These are phyloP conservation scores for Syzygium syzygioides DNA, from an alignment of 441 rosid species.

Conservation along the genomic window DNA sequence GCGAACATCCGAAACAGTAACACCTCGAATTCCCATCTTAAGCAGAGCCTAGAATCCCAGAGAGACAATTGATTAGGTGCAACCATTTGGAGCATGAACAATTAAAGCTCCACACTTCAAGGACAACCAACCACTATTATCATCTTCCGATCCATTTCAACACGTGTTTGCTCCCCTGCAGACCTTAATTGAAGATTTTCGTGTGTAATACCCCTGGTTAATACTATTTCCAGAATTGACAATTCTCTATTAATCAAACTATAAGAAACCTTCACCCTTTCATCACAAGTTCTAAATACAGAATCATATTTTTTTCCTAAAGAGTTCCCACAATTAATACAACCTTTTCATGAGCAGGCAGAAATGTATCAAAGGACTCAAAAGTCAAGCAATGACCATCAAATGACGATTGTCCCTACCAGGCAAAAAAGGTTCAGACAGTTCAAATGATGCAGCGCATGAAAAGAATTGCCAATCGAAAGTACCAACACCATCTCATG, in stretches of 20 bases:
- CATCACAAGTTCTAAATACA: neutral
- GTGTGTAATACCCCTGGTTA: neutral
- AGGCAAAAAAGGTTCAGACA: neutral
- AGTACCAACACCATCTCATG: neutral
- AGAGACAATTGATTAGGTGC: slow-evolving; percentile 4
- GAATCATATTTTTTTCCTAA: neutral
- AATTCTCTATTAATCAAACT: neutral
- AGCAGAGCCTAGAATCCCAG: slow-evolving; percentile 47
- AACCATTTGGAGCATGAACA: neutral
- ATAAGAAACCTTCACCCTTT: neutral
- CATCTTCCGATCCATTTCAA: neutral
- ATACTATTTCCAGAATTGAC: neutral
- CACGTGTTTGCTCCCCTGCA: neutral
- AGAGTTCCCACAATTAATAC: neutral
- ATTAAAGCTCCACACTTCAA: neutral
- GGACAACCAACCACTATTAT: neutral
- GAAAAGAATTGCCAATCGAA: neutral
- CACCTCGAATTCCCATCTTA: slow-evolving; percentile 82
- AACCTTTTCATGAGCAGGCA: neutral
- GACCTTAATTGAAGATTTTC: neutral
- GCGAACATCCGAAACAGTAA: slow-evolving; percentile 86
- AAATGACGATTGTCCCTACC: neutral
- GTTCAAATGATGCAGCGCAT: neutral
- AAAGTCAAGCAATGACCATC: neutral
- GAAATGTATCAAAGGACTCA: neutral